Evolutionary conservation across 1,139 yeast species (phyloP).

Genomic region (Lodderomyces parapsilosis): DNA sequence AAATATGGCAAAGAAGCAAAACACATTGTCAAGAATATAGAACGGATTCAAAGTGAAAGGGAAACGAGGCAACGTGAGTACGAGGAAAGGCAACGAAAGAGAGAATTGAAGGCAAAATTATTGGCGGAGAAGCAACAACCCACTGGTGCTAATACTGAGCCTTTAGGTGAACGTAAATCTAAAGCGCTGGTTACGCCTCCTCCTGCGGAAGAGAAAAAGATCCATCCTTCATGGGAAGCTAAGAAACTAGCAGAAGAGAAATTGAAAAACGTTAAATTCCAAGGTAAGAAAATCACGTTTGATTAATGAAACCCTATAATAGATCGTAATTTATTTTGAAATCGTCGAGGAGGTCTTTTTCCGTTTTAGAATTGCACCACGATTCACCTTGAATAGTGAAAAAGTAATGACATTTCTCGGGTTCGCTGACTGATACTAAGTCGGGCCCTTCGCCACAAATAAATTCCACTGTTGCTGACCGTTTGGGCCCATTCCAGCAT

Average conservation of each 20-base stretch:
- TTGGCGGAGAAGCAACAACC: constrained; percentile 29
- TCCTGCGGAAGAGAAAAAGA: constrained; percentile 17
- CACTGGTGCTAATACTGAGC: constrained; percentile 39
- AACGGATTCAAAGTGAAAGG: constrained; percentile 52
- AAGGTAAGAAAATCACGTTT: constrained; percentile 83
- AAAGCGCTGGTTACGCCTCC: constrained; percentile 12
- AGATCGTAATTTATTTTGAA: constrained; percentile 29
- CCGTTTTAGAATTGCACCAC: constrained; percentile 52
- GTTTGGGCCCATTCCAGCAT: constrained; percentile 94
- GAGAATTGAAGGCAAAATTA: constrained; percentile 52
- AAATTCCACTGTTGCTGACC: constrained; percentile 66
- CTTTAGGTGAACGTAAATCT: constrained; percentile 36
- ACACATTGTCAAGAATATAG: constrained; percentile 68
- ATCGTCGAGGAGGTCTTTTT: constrained; percentile 26
- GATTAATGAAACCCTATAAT: constrained; percentile 31
- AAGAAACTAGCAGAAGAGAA: constrained; percentile 69
- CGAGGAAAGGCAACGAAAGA: constrained; percentile 70
- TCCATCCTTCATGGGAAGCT: constrained; percentile 98
- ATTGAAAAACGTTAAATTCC: constrained; percentile 61
- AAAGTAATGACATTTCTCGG: constrained; percentile 80
- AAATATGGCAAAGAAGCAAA: constrained; percentile 85
- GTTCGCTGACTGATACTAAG: constrained; percentile 72
- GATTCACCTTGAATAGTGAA: constrained; percentile 66
- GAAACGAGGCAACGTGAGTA: constrained; percentile 61
- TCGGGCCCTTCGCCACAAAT: constrained; percentile 63